A percentile compares a stretch with the other conserved stretches of the same genome.
Conservation (phyloP, 805 yeast genomes). For the Wickerhamomyces hampshirensis region DNA sequence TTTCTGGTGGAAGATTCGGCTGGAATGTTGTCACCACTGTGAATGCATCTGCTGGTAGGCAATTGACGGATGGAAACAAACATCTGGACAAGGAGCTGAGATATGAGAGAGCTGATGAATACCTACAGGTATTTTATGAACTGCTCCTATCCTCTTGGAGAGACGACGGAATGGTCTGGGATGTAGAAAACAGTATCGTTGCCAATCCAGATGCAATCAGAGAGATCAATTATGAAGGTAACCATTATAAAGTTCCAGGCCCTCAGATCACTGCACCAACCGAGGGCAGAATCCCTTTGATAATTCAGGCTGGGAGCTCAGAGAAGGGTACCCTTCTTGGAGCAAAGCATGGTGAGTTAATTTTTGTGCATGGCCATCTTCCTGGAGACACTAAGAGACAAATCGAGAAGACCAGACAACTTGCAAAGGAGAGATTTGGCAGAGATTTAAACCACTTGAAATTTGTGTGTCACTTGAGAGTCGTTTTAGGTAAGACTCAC, state of each 20-base stretch:
- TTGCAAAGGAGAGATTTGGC: constrained; percentile 33
- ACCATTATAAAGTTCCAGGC: constrained; percentile 33
- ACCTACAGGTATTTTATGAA: constrained; percentile 35
- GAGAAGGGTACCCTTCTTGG: constrained; percentile 37
- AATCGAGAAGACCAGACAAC: constrained; percentile 28
- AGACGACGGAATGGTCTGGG: constrained; percentile 33
- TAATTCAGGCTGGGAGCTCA: constrained; percentile 44
- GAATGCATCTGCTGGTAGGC: constrained; percentile 40
- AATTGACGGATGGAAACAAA: constrained; percentile 31
- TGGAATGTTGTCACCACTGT: constrained; percentile 44
- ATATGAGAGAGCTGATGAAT: constrained; percentile 40
- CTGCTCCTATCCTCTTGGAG: constrained; percentile 40
- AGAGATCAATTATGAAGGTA: constrained; percentile 37
- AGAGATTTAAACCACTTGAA: constrained; percentile 37
- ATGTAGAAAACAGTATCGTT: constrained; percentile 27
- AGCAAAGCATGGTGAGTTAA: constrained; percentile 40
- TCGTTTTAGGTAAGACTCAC: constrained; percentile 36
- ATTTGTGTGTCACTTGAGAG: constrained; percentile 33
- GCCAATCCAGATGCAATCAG: constrained; percentile 37
- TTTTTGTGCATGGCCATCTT: constrained; percentile 32
- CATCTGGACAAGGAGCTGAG: constrained; percentile 39
- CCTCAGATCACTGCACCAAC: constrained; percentile 40
- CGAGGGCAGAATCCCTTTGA: constrained; percentile 39
- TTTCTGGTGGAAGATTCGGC: constrained; percentile 41
- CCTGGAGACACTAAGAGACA: constrained; percentile 28